Evolutionary conservation across 441 rosid genomes (phyloP).

Genomic region (Viola pubescens): DNA sequence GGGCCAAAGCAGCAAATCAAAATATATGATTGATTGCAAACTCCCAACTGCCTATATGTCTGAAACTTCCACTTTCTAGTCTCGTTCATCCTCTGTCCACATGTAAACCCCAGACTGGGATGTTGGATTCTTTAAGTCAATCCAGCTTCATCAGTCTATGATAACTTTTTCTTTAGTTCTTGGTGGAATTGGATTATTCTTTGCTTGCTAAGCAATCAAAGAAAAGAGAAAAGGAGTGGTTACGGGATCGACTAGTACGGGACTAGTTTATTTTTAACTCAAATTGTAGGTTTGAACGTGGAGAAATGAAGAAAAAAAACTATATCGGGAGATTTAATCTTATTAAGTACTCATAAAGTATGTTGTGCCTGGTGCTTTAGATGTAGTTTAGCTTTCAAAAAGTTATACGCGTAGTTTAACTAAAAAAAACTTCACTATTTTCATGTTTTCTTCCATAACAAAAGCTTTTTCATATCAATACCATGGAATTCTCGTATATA

Average conservation of each 20-base stretch:
- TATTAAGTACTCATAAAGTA: too few species aligned
- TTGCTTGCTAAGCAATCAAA: slow-evolving; percentile 35
- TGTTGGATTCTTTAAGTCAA: slow-evolving; percentile 16
- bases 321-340: slow-evolving; percentile 24
- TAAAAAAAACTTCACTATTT: too few species aligned
- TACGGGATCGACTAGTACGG: not conserved
- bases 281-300: not conserved
- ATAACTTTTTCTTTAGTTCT: slow-evolving; percentile 2
- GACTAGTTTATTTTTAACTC: too few species aligned
- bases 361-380: too few species aligned
- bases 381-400: too few species aligned
- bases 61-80: slow-evolving; percentile 8
- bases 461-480: too few species aligned
- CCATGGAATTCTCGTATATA: too few species aligned
- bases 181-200: slow-evolving; percentile 17
- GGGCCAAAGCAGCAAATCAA: slow-evolving; percentile 2
- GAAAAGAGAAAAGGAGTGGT: slow-evolving; percentile 6
- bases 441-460: too few species aligned
- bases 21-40: slow-evolving; percentile 29
- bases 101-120: slow-evolving; percentile 15
- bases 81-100: slow-evolving; percentile 1
- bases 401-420: too few species aligned
- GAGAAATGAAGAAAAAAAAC: slow-evolving; percentile 18
- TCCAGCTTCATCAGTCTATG: not conserved
- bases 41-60: slow-evolving; percentile 22